Evolutionary conservation across 257 asterid species (phyloP), one percentile per base, ranked within the genome.

Genomic region (Nicotiana sylvestris): DNA sequence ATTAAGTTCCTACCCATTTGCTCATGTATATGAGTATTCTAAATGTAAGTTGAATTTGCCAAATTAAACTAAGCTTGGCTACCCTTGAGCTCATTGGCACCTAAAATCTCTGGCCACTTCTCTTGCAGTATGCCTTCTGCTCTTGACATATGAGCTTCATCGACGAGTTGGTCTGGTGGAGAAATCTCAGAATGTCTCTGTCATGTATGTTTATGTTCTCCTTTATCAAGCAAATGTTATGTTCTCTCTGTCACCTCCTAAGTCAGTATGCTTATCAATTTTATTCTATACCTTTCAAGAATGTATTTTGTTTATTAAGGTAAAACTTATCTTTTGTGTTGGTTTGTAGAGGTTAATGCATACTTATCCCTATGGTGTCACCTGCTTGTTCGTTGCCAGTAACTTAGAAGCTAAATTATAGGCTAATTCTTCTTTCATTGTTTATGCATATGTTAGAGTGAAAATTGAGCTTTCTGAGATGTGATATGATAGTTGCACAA

Each of bases 111-210:
- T 77, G 32, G 15, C 12, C n/a, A 77, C 58, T 80, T 66, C 66
- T 17, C 82, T 84, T 84, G 85, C 91, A 96, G 99, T 96, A 25
- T 93, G 93, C 85, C 39, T 96, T 74, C 85, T 96, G 68, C 94
- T 92, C 74, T 96, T 94, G 86, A 80, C 99, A 8, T 94, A 94
- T 76, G 99, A 96, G 91, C 97, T 96, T 83, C 98, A 93, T 87
- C 90, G 88, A 76, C 93, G 87, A 87, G 84, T 89, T 86, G 84
- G 81, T n/a, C 83, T 83, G 27, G 66, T 53, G 83, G 89, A 82
- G 86, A 92, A 90, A 86, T 89, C 92, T 74, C 92, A 51, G 43
- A 90, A 84, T 78, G 78, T 94, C 81, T 92, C 99, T 57, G 90
- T 93, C 49, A 81, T 92, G 99, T 95, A 91, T 21, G 91, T 80